Percentiles rank a stretch among this genome's conserved stretches.
phyloP scores from a whole-genome alignment of 768 basidiomycete species.

The Macrolepiota dolichaula region DNA sequence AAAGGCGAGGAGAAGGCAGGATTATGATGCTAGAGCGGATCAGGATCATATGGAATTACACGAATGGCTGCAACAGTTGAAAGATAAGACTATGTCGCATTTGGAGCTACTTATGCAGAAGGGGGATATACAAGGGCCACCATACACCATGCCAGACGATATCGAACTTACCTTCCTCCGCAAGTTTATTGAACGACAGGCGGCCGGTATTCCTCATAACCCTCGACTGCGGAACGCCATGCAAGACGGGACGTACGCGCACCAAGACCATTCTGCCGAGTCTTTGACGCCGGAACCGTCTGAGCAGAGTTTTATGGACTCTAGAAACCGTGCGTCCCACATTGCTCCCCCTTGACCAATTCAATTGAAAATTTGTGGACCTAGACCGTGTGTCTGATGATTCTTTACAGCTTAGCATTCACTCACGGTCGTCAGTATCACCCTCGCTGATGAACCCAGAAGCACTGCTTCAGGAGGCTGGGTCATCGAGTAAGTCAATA shows the following conservation, averaged over 20 bases:
- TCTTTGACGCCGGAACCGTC: conserved; percentile 49
- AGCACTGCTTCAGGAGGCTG: conserved; percentile 55
- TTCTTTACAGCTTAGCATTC: conserved; percentile 16
- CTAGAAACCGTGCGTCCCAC: conserved; percentile 30
- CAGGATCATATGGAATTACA: conserved; percentile 89
- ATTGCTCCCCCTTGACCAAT: neutral
- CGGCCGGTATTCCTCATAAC: conserved; percentile 73
- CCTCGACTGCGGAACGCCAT: conserved; percentile 64
- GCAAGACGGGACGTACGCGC: conserved; percentile 29
- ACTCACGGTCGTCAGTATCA: conserved; percentile 46
- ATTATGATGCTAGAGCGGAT: conserved; percentile 81
- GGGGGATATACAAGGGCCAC: conserved; percentile 81
- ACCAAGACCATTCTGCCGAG: conserved; percentile 42
- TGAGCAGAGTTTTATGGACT: conserved; percentile 38
- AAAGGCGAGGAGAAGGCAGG: conserved; percentile 76
- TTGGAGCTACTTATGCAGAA: conserved; percentile 85
- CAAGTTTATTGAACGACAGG: conserved; percentile 80
- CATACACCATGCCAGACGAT: conserved; percentile 78
- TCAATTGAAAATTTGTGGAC: neutral
- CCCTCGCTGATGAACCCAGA: conserved; percentile 49
- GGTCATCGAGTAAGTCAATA: conserved; percentile 50
- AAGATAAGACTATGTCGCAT: conserved; percentile 88
- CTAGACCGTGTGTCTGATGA: conserved; percentile 35
- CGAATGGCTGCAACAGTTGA: conserved; percentile 84
- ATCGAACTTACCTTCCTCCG: conserved; percentile 75